Conservation (phyloP, 129 eudicot genomes). For the Logfia minima region DNA sequence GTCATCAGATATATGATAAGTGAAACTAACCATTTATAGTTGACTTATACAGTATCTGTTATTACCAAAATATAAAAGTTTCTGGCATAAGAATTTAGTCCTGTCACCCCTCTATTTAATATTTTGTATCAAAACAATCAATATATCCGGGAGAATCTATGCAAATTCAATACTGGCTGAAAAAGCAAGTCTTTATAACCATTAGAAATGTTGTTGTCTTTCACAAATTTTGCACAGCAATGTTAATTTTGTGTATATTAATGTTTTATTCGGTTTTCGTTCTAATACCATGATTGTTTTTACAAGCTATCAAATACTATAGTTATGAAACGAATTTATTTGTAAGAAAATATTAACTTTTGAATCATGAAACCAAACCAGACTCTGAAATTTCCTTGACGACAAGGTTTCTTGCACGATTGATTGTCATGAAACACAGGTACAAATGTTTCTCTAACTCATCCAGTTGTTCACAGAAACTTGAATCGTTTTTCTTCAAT, state of each 20-base stretch:
- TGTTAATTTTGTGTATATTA: not conserved
- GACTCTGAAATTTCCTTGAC: constrained; percentile 47
- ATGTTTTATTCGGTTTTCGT: not conserved
- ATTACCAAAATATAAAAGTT: no score
- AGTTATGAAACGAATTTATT: not conserved
- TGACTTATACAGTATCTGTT: not conserved
- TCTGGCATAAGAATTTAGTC: no score
- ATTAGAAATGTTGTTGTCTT: no score
- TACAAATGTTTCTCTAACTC: constrained; percentile 87
- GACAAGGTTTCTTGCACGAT: constrained; percentile 77
- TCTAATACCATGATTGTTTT: not conserved
- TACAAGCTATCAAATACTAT: not conserved
- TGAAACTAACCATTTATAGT: not conserved
- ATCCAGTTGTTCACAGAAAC: constrained; percentile 70
- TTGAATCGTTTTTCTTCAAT: constrained; percentile 51
- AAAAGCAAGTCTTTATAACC: not conserved
- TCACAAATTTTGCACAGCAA: no score
- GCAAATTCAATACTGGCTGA: not conserved
- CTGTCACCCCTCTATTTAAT: no score
- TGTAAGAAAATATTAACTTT: not conserved
- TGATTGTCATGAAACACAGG: constrained; percentile 79
- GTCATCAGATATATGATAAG: not conserved
- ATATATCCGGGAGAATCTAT: not conserved
- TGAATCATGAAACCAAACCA: constrained; percentile 19
- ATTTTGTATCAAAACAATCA: not conserved